A percentile compares a stretch with the other conserved stretches of the same genome.
phyloP scores from a whole-genome alignment of 2,329 filamentous ascomycete species.

The Clathrospora elynae region DNA sequence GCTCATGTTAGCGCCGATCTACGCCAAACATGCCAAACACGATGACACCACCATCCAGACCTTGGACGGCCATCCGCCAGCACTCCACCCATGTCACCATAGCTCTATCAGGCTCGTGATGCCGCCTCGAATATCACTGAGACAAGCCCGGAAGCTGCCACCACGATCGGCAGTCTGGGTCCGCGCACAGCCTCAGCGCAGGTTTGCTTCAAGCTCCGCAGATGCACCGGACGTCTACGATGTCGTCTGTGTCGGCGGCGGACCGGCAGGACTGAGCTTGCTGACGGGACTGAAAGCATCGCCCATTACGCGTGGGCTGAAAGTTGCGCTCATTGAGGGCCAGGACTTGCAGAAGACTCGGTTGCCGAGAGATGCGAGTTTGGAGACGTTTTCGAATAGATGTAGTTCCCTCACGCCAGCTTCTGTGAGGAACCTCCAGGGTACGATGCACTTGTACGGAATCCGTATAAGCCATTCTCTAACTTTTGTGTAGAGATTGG shows the following conservation, averaged over 20 bases:
- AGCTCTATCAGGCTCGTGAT: constrained; percentile 32
- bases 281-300: constrained; percentile 61
- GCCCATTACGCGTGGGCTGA: constrained; percentile 74
- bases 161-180: constrained; percentile 20
- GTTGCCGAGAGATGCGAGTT: constrained; percentile 66
- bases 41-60: constrained; percentile 34
- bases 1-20: constrained; percentile 6
- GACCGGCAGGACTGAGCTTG: constrained; percentile 81
- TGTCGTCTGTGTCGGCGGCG: constrained; percentile 88
- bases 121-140: constrained; percentile 38
- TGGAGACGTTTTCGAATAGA: constrained; percentile 82
- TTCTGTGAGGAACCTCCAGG: constrained; percentile 79
- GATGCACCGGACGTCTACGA: constrained; percentile 77
- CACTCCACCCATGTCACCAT: constrained; percentile 26
- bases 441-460: constrained; percentile 24
- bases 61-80: constrained; percentile 13
- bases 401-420: constrained; percentile 93
- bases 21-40: constrained; percentile 37
- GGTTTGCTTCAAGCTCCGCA: constrained; percentile 43
- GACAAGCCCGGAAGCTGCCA: constrained; percentile 23
- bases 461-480: constrained; percentile 6
- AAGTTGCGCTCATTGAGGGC: constrained; percentile 86
- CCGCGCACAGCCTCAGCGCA: constrained; percentile 26
- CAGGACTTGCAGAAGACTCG: constrained; percentile 77
- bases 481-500: constrained; percentile 64